phyloP scores from a whole-genome alignment of 2,329 filamentous ascomycete genomes.

The Didymella lethalis region DNA sequence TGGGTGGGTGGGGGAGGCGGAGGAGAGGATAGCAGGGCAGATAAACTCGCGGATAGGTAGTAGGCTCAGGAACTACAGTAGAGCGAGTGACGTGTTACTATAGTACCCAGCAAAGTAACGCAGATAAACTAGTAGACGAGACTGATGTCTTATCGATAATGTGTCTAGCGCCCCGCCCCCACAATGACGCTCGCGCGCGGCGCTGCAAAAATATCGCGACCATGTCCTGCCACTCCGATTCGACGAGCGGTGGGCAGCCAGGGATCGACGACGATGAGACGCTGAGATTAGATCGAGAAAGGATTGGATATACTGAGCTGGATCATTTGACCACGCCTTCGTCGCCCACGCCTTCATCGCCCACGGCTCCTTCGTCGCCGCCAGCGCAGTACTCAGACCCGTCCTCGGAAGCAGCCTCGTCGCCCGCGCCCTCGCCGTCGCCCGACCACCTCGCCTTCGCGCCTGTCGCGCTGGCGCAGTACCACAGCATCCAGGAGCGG shows the following conservation, averaged over 20 bases:
- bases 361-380: not conserved
- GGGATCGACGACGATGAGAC: not conserved
- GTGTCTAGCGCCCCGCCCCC: slow-evolving; percentile 2
- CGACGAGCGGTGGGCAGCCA: slow-evolving; percentile 15
- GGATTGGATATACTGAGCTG: too few species aligned
- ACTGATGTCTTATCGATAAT: slow-evolving; percentile 10
- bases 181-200: slow-evolving; percentile 13
- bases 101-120: too few species aligned
- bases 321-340: too few species aligned
- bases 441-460: slow-evolving; percentile 28
- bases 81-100: too few species aligned
- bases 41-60: too few species aligned
- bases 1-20: too few species aligned
- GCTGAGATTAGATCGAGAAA: not conserved
- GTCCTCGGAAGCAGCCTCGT: not conserved
- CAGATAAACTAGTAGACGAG: too few species aligned
- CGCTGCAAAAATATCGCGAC: slow-evolving; percentile 13
- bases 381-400: not conserved
- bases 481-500: slow-evolving; percentile 32
- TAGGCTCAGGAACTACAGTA: too few species aligned
- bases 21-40: too few species aligned
- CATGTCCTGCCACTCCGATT: slow-evolving; percentile 24
- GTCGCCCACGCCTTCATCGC: not conserved
- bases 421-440: not conserved
- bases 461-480: slow-evolving; percentile 35